Base-by-base conservation (phyloP, 2,329 filamentous ascomycete genomes). In the Fusarium camptoceras region DNA sequence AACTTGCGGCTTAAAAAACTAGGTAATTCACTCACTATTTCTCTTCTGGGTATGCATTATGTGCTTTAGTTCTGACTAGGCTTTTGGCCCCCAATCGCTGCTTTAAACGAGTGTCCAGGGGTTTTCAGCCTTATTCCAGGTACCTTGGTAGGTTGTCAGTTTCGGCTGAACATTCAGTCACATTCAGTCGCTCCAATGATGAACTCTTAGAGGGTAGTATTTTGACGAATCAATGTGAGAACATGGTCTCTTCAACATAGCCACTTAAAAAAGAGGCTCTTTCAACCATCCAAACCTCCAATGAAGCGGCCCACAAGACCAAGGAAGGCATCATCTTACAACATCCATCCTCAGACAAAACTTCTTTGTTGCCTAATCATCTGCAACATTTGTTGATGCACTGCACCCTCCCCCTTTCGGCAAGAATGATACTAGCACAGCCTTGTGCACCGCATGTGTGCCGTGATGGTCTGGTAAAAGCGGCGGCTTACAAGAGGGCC, bases 331-430 rank as follows among this genome's bases (percentile, higher is more conserved):
- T 64, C 41, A 25, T 44, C 49, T 48, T 50, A 37, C 47, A 37
- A 18, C 39, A 18, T 41, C 25, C 39, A 18, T 41, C 25, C 39
- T 39, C 63, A 58, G 48, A 61, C 44, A 24, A 10, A n/a, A 55
- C 50, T 25, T 24, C 34, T 50, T 59, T 65, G 59, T 61, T 71
- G 64, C 68, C 59, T 71, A 64, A 49, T 47, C 31, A 34, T 12
- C 43, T 49, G 37, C 55, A 55, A 39, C 47, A 22, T 46, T 48
- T 51, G 16, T 34, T 47, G n/a, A 59, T 68, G 65, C 55, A 69
- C 34, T 55, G 39, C 49, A 65, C 41, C 64, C 68, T 68, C 64
- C 59, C 47, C 43, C 22, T 58, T 28, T 39, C 34, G 44, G 37
- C 30, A 20, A 42, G 20, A 39, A 22, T 37, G 9, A 42, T 53